Conservation (phyloP, 768 basidiomycete genomes). For the Lactarius akahatsu region DNA sequence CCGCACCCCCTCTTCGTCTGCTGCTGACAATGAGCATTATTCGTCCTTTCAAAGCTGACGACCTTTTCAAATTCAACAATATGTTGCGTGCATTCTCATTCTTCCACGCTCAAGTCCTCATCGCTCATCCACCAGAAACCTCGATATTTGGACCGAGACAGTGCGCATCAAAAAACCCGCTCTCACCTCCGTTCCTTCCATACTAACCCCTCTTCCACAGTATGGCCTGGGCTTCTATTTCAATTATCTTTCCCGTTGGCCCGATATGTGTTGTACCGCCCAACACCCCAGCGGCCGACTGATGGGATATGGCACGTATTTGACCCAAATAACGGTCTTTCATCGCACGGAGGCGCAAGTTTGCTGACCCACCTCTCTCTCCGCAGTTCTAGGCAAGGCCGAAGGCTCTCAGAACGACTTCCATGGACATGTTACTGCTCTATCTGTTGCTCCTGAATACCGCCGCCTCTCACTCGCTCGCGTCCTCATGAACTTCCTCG, state of each 20-base stretch:
- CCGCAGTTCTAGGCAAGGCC: conserved; percentile 87
- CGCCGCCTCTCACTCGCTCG: conserved; percentile 84
- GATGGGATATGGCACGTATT: conserved; percentile 86
- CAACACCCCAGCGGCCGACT: conserved; percentile 77
- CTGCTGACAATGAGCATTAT: conserved; percentile 71
- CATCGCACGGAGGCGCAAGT: too few relatives aligned
- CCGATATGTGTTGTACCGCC: conserved; percentile 83
- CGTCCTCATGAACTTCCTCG: conserved; percentile 84
- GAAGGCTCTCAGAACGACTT: conserved; percentile 75
- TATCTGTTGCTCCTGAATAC: conserved; percentile 93
- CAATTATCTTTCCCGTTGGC: conserved; percentile 87
- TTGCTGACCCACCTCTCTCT: conserved; percentile 9
- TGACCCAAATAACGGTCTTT: neutral
- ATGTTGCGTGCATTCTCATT: conserved; percentile 50
- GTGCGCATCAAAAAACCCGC: conserved; percentile 40
- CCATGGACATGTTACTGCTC: conserved; percentile 94
- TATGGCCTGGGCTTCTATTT: conserved; percentile 90
- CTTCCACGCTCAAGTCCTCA: neutral
- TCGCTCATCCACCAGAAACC: conserved; percentile 55
- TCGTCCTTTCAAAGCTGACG: conserved; percentile 82
- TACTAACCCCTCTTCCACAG: conserved; percentile 40
- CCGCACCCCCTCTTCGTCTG: neutral
- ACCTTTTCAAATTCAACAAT: conserved; percentile 92
- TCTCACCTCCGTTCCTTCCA: neutral
- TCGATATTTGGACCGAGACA: conserved; percentile 97